A percentile compares a stretch with the other conserved stretches of the same genome.
These are phyloP conservation scores for Talaromyces borbonicus DNA, from an alignment of 495 filamentous ascomycete genomes.

Conservation along the genomic window DNA sequence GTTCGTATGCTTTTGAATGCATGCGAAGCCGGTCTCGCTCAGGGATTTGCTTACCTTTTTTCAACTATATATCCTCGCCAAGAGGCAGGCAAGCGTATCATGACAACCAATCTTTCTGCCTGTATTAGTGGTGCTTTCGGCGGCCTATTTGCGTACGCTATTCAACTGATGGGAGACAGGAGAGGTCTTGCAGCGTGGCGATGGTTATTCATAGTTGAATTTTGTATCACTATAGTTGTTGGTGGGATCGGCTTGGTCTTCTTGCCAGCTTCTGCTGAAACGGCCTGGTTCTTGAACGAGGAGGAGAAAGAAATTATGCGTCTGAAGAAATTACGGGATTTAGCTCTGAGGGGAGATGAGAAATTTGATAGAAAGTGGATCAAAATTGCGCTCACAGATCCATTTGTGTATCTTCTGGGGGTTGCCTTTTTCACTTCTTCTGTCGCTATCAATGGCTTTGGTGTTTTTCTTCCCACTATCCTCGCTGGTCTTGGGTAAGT, in stretches of 20 bases:
- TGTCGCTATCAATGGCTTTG: slow-evolving; percentile 3
- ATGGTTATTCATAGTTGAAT: slow-evolving; percentile 6
- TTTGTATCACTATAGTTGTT: slow-evolving; percentile 1
- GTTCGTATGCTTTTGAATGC: slow-evolving; percentile 3
- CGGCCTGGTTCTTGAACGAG: background rate
- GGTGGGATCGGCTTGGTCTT: slow-evolving; percentile 98
- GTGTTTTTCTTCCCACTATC: slow-evolving; percentile 1
- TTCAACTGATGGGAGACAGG: background rate
- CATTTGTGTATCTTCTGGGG: slow-evolving; percentile 5
- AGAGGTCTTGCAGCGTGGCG: slow-evolving; percentile 2
- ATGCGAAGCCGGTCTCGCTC: slow-evolving; percentile 1
- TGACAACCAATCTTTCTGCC: slow-evolving; percentile 3
- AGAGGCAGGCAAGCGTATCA: slow-evolving; percentile 5
- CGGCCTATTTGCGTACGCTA: slow-evolving; percentile 4
- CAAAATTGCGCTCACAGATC: background rate
- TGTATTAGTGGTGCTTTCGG: slow-evolving; percentile 3
- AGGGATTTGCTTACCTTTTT: slow-evolving; percentile 1
- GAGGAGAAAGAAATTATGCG: slow-evolving; percentile 10
- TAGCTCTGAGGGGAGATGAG: background rate
- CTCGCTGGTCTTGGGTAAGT: slow-evolving; percentile 1
- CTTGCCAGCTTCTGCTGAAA: slow-evolving; percentile 58
- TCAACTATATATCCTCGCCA: slow-evolving; percentile 1
- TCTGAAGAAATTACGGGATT: background rate
- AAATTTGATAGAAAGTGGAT: slow-evolving; percentile 4
- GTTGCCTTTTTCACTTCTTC: slow-evolving; percentile 4